Evolutionary conservation across 352 stramenopile species (phyloP).

Genomic region (Phytophthora pinifolia): DNA sequence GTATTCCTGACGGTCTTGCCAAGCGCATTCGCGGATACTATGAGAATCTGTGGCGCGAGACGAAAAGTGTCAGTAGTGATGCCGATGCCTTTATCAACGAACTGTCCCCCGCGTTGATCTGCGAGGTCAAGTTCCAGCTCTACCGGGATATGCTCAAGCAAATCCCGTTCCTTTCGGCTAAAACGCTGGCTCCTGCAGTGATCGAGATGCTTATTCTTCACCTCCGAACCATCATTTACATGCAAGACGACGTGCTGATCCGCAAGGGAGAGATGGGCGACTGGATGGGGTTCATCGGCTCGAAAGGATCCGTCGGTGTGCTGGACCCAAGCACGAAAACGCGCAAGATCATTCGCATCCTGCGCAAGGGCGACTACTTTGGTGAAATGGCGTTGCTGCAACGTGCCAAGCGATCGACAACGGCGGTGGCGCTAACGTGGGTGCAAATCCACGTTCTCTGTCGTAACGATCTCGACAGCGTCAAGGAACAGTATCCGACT

Average conservation of each 20-base stretch:
- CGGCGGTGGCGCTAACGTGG: conserved; percentile 56
- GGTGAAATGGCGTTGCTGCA: conserved; percentile 70
- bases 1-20: conserved; percentile 51
- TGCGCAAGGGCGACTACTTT: conserved; percentile 69
- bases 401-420: conserved; percentile 54
- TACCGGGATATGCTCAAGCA: conserved; percentile 81
- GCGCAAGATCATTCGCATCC: conserved; percentile 59
- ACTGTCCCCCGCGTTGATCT: conserved; percentile 64
- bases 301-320: conserved; percentile 59
- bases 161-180: conserved; percentile 70
- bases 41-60: conserved; percentile 71
- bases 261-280: conserved; percentile 79
- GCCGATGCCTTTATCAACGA: conserved; percentile 79
- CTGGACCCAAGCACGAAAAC: conserved; percentile 44
- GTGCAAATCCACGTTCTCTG: conserved; percentile 69
- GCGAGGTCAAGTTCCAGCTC: conserved; percentile 79
- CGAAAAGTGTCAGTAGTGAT: conserved; percentile 59
- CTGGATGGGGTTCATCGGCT: conserved; percentile 83
- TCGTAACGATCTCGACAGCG: conserved; percentile 50
- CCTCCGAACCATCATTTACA: conserved; percentile 74
- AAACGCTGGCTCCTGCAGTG: conserved; percentile 61
- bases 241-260: conserved; percentile 80
- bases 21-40: conserved; percentile 67
- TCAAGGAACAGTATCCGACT: conserved; percentile 57
- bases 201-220: conserved; percentile 82